Conservation (phyloP, 169 alveolate species). For the Plasmodium berghei region DNA sequence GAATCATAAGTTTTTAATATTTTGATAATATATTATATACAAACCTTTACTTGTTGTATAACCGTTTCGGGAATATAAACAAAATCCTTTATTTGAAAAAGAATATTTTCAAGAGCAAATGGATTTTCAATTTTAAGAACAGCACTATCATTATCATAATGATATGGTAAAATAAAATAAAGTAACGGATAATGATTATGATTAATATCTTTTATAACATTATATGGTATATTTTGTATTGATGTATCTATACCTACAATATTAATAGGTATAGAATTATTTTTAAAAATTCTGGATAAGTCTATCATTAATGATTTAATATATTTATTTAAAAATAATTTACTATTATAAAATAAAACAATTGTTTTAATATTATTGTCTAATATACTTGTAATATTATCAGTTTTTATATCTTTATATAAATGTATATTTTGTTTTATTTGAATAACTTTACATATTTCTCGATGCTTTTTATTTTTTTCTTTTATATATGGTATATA, state of each 20-base stretch:
- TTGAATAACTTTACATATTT: conserved; percentile 47
- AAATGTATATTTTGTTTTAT: conserved; percentile 38
- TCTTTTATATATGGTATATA: conserved; percentile 58
- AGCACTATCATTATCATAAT: conserved; percentile 70
- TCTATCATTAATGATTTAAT: conserved; percentile 55
- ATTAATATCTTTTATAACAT: conserved; percentile 41
- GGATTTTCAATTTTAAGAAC: conserved; percentile 55
- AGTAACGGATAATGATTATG: conserved; percentile 26
- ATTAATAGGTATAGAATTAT: conserved; percentile 47
- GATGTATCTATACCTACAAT: conserved; percentile 58
- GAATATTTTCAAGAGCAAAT: conserved; percentile 17
- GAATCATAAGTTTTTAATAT: background rate
- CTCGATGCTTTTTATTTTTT: conserved; percentile 36
- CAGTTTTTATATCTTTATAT: conserved; percentile 68
- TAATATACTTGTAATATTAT: conserved; percentile 14
- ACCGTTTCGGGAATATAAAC: conserved; percentile 33
- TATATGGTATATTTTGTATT: conserved; percentile 28
- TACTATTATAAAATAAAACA: conserved; percentile 31
- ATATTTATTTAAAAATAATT: conserved; percentile 47
- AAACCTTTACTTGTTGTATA: conserved; percentile 29
- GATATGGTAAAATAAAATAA: conserved; percentile 61
- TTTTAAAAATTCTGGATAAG: conserved; percentile 44
- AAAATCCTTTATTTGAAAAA: conserved; percentile 24
- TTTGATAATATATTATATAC: background rate
- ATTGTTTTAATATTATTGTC: conserved; percentile 57